Conservation (phyloP, 2,329 filamentous ascomycete genomes). For the Nothopassalora personata region DNA sequence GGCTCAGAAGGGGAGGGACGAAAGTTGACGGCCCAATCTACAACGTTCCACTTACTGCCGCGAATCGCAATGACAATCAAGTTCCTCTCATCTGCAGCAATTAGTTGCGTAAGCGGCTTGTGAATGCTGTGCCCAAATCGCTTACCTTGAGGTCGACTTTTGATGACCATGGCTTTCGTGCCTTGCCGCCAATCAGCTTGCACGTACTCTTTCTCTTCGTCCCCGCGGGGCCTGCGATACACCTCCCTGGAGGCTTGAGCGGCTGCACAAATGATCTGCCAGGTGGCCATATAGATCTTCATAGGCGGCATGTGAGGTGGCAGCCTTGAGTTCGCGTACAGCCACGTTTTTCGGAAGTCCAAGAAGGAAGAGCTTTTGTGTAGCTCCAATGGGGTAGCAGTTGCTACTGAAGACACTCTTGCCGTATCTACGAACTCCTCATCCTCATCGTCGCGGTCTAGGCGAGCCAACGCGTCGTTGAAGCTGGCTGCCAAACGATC, state of each 20-base stretch:
- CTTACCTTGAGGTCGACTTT: conserved; percentile 55
- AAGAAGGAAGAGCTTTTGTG: conserved; percentile 10
- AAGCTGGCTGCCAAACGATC: conserved; percentile 60
- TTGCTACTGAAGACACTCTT: not conserved
- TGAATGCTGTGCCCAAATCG: too few species aligned
- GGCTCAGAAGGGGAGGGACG: conserved; percentile 63
- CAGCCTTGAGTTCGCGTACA: conserved; percentile 72
- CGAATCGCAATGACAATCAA: conserved; percentile 80
- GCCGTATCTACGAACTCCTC: conserved; percentile 47
- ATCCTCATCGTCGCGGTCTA: conserved; percentile 57
- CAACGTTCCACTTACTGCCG: conserved; percentile 66
- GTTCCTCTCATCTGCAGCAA: conserved; percentile 63
- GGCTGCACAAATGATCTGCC: conserved; percentile 70
- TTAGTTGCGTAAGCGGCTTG: too few species aligned
- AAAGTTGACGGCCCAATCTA: conserved; percentile 84
- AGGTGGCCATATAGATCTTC: conserved; percentile 67
- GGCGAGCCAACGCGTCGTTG: conserved; percentile 64
- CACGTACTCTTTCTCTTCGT: conserved; percentile 64
- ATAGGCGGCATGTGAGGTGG: conserved; percentile 63
- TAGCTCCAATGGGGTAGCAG: not conserved
- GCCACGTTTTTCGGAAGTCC: conserved; percentile 58
- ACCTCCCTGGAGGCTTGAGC: conserved; percentile 71
- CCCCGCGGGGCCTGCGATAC: conserved; percentile 59
- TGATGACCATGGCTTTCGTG: conserved; percentile 82
- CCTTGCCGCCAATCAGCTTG: conserved; percentile 65